Evolutionary conservation across 306 rosid species (phyloP), one percentile per base, ranked within the genome.

Genomic region (Quillaja saponaria): DNA sequence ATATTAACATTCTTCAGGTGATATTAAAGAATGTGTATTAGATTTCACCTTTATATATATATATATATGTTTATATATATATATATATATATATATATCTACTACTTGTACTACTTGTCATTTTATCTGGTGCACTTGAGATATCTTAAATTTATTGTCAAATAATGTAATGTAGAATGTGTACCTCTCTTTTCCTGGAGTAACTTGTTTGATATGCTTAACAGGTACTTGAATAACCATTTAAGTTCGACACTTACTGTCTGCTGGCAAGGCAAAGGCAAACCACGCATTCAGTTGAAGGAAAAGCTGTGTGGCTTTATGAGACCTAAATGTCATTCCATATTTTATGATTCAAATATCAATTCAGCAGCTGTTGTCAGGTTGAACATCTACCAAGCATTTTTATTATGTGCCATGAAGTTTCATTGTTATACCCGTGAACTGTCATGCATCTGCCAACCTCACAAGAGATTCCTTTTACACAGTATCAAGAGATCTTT

Each of bases 321-420:
- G 74, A 82, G 85, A 69, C 90, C 96, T 8, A 91, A 88, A 78
- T 88, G 98, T 49, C 90, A 88, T 83, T 85, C 95, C 6, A 63
- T 91, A 64, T 91, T 88, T 80, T 91, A 77, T 1, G 96, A 88
- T 81, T 77, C 86, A 59, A 88, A 91, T 55, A 81, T 91, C 66
- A 91, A 91, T 72, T 86, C 96, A 10, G 88, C 83, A 16, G 87
- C 76, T 66, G 92, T 84, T 65, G 90, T 91, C 71, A 82, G 88
- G 82, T 74, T 91, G 60, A 91, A 91, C 56, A 62, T 84, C 69
- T 88, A 80, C 70, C 94, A 88, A 63, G 59, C 67, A 3, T 86
- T 91, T 77, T 33, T 91, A 71, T 28, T 86, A 17, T 82, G 80
- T 72, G 98, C 98, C 4, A 91, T 91, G 96, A 88, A 88, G 82